phyloP scores from a whole-genome alignment of 78 protist genomes.

The Protostelium mycophagum region DNA sequence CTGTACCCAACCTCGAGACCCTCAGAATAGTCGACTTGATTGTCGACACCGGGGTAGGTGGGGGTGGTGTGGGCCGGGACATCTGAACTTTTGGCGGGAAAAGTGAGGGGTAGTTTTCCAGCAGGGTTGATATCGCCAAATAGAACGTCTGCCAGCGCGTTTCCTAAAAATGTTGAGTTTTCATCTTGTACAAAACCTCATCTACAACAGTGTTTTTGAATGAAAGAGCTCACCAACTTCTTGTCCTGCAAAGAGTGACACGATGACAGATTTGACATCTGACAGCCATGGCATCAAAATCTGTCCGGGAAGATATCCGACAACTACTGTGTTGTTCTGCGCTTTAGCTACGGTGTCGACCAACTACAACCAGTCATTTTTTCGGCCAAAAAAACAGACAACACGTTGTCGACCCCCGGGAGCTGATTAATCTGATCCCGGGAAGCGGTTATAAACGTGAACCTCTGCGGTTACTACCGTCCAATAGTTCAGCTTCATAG shows the following conservation, averaged over 20 bases:
- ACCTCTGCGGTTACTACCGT: too few relatives aligned
- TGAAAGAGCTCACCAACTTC: not conserved
- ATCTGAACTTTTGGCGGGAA: conserved; percentile 34
- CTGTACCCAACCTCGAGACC: not conserved
- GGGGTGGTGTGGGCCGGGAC: conserved; percentile 27
- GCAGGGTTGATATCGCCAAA: conserved; percentile 69
- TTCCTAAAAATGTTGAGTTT: conserved; percentile 24
- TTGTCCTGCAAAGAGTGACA: not conserved
- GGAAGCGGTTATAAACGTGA: too few relatives aligned
- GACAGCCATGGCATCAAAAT: not conserved
- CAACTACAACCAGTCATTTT: too few relatives aligned
- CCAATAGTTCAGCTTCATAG: too few relatives aligned
- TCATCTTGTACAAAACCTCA: not conserved
- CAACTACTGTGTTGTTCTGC: not conserved
- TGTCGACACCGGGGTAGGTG: conserved; percentile 20
- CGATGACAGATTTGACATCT: not conserved
- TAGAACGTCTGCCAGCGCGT: conserved; percentile 61
- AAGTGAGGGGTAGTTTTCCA: conserved; percentile 67
- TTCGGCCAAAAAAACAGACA: too few relatives aligned
- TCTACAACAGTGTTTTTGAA: too few relatives aligned
- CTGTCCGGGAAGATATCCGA: not conserved
- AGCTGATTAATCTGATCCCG: too few relatives aligned
- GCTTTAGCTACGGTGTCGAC: not conserved
- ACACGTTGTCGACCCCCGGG: too few relatives aligned
- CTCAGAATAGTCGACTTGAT: not conserved